A percentile compares a stretch with the other conserved stretches of the same genome.
These are phyloP conservation scores for Lycium ferocissimum DNA, from an alignment of 257 asterid genomes.

Conservation along the genomic window DNA sequence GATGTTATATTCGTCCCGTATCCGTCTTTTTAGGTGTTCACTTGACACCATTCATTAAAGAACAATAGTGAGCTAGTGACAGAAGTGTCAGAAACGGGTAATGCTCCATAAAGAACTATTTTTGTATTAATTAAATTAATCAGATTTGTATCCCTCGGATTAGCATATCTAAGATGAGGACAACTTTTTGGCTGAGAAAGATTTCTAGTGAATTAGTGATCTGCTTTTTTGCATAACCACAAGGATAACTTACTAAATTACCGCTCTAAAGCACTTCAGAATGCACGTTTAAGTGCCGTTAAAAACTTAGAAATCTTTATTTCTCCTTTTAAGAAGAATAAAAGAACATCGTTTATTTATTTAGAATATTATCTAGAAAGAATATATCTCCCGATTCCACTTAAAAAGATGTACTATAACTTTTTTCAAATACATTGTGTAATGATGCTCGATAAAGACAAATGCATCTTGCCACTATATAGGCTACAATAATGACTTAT, in stretches of 20 bases:
- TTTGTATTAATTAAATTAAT: slow-evolving; percentile 2
- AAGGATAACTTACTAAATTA: not conserved
- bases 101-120: not conserved
- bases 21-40: not conserved
- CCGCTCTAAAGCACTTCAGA: not conserved
- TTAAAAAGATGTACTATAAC: not conserved
- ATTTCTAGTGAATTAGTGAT: slow-evolving; percentile 20
- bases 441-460: not conserved
- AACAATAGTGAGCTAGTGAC: slow-evolving; percentile 6
- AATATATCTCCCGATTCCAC: slow-evolving; percentile 19
- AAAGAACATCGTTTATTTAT: not conserved
- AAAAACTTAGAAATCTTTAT: not conserved
- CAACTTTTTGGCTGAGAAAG: slow-evolving; percentile 10
- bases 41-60: slow-evolving; percentile 18
- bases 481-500: not conserved
- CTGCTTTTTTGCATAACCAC: slow-evolving; percentile 13
- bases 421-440: not conserved
- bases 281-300: not conserved
- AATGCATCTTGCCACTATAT: not conserved
- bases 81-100: slow-evolving; percentile 6
- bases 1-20: not conserved
- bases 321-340: not conserved
- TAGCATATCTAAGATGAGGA: slow-evolving; percentile 7
- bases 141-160: not conserved
- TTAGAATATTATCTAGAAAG: not conserved